Evolutionary conservation across 371 early-diverging fungal genomes (phyloP).

Genomic region (Mortierella sp.): DNA sequence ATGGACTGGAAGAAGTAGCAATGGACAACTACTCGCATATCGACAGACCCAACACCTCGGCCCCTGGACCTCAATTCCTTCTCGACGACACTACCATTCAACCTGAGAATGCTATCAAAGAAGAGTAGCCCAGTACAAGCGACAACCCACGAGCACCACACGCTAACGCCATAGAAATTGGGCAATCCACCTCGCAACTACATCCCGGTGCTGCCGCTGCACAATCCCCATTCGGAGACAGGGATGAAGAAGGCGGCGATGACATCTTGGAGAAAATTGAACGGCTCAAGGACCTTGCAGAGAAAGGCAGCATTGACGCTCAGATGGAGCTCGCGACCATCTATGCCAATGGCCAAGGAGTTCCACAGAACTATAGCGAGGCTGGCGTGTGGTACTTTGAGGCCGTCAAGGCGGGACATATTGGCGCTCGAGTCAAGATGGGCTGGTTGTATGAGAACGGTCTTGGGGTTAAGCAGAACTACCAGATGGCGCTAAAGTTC

Average conservation of each 20-base stretch:
- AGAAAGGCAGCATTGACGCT: background rate
- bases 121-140: background rate
- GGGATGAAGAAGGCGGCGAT: background rate
- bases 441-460: too few species aligned
- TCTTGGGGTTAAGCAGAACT: too few species aligned
- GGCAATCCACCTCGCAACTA: too few species aligned
- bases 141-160: background rate
- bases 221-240: background rate
- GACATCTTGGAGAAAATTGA: background rate
- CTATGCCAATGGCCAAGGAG: background rate
- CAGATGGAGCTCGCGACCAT: background rate
- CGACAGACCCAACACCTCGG: background rate
- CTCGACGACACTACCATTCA: background rate
- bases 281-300: background rate
- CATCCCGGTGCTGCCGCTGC: background rate
- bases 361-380: background rate
- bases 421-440: too few species aligned
- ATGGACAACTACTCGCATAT: background rate
- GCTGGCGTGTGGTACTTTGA: background rate
- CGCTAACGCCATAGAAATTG: background rate
- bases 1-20: background rate
- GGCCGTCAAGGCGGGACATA: background rate
- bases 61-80: background rate
- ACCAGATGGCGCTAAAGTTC: too few species aligned
- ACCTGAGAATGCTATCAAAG: background rate